phyloP scores from a whole-genome alignment of 139 green algal species.

The Ettlia oleoabundans region DNA sequence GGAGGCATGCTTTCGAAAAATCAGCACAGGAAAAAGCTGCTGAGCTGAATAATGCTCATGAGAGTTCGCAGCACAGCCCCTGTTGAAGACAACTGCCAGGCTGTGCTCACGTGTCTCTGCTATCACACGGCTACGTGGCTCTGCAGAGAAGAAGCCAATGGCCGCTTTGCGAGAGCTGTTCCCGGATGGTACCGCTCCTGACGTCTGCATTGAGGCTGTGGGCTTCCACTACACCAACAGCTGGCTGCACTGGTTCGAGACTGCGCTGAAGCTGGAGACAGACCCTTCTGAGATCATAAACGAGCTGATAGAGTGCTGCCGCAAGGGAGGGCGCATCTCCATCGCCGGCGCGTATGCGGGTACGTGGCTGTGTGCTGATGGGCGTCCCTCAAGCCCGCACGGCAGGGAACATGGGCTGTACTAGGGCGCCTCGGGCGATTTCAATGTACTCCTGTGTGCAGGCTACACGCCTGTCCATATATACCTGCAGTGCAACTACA shows the following conservation, averaged over 20 bases:
- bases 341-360: conserved; percentile 63
- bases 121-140: too few species aligned
- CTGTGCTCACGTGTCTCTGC: neutral
- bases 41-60: too few species aligned
- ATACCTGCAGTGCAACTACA: too few species aligned
- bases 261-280: conserved; percentile 66
- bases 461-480: too few species aligned
- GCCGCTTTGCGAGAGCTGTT: conserved; percentile 47
- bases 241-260: conserved; percentile 59
- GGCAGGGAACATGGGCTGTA: neutral
- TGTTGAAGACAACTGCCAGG: neutral
- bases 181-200: conserved; percentile 45
- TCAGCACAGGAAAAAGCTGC: too few species aligned
- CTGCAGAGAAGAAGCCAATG: conserved; percentile 43
- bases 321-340: conserved; percentile 47
- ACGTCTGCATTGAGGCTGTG: conserved; percentile 75
- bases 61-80: too few species aligned
- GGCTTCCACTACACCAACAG: conserved; percentile 79
- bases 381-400: neutral
- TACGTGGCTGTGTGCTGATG: neutral
- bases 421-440: neutral
- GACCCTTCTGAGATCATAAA: conserved; percentile 81
- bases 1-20: too few species aligned
- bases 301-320: conserved; percentile 65
- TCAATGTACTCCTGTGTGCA: neutral